A percentile compares a stretch with the other conserved stretches of the same genome.
Conservation (phyloP, 2,329 filamentous ascomycete species). For the Neofusicoccum kwambonambiense region DNA sequence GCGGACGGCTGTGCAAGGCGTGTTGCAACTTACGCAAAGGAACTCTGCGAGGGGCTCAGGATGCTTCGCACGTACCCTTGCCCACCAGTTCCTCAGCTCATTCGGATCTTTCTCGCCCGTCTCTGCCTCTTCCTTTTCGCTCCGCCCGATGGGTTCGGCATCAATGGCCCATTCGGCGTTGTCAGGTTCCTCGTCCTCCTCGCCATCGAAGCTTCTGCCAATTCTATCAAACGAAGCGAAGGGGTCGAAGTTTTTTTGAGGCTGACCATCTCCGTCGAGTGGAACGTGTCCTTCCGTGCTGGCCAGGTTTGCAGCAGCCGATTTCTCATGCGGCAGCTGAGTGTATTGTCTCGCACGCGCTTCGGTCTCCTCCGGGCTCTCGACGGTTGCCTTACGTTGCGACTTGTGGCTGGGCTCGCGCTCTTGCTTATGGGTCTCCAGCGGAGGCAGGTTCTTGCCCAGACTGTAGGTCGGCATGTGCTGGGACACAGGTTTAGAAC, state of each 20-base stretch:
- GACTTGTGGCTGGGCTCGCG: background rate
- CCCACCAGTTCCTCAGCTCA: constrained; percentile 16
- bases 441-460: background rate
- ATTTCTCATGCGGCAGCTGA: background rate
- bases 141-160: constrained; percentile 2
- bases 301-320: background rate
- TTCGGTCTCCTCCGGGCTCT: background rate
- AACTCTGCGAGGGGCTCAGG: constrained; percentile 16
- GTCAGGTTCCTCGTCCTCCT: background rate
- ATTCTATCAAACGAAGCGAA: constrained; percentile 1
- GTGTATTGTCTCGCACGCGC: background rate
- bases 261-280: background rate
- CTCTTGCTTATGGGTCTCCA: background rate
- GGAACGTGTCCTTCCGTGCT: background rate
- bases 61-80: constrained; percentile 10
- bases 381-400: background rate
- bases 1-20: background rate
- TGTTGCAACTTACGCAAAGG: constrained; percentile 7
- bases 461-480: background rate
- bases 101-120: background rate
- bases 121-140: background rate
- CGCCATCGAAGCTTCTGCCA: background rate
- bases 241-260: background rate
- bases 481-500: background rate
- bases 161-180: constrained; percentile 12